Evolutionary conservation across 164 flowering plant genomes (phyloP), one percentile per base, ranked within the genome.

Genomic region (Dillenia turbinata): DNA sequence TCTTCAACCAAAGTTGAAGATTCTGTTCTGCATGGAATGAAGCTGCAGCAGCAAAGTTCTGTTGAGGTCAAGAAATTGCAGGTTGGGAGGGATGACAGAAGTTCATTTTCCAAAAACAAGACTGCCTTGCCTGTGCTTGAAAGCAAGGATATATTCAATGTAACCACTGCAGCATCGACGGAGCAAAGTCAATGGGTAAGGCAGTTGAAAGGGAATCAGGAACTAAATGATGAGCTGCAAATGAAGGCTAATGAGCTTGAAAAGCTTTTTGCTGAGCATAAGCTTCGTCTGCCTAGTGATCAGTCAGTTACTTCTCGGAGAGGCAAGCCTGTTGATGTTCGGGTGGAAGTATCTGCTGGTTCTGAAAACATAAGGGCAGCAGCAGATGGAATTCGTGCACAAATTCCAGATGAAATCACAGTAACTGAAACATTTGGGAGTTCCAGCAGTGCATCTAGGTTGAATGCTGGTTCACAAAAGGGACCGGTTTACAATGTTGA

Each of bases 231-330:
- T 57, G 97, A 94, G 75, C 77, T 95, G 57, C 85, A 89, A 73
- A 64, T 86, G 80, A 95, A 95, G 76, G 99, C 97, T 44, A 74
- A 85, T 82, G 99, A 92, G 60, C 88, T 95, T 56, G 99, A 95
- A 72, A 91, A 86, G 74, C 94, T 95, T 66, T 95, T 91, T 82
- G 98, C 98, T 2, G 97, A 86, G 52, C 99, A 95, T 74, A 89
- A 86, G 72, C 94, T 86, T 65, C 83, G 93, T 51, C 83, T 74
- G 66, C 96, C 97, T 52, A 85, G 73, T 54, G 97, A 93, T 63
- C 96, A 81, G 68, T 79, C 85, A 24, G 71, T 67, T 71, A 69
- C 85, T 57, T 52, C 77, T 3, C 69, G 87, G 56, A 86, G 87
- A 78, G 75, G 70, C 72, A 83, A 82, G 69, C 73, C 80, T 65